A percentile compares a stretch with the other conserved stretches of the same genome.
phyloP scores from a whole-genome alignment of 1,284 basidiomycete species.

The Hemileia vastatrix region DNA sequence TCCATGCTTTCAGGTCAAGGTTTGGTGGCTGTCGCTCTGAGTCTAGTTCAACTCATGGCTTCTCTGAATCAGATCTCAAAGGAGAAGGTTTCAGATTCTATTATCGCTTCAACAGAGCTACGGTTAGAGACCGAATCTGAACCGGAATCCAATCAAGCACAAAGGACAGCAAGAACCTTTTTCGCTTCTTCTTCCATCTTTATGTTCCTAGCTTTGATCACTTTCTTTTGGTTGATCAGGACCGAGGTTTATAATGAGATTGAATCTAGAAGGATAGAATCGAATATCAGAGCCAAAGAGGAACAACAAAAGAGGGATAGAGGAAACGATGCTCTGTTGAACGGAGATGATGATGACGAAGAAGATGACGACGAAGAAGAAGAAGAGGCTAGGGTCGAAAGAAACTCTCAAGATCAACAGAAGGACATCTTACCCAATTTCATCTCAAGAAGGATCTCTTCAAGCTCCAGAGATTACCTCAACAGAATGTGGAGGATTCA shows the following conservation, averaged over 20 bases:
- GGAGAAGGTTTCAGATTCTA: neutral
- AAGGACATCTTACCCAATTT: neutral
- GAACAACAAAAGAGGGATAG: too few relatives aligned
- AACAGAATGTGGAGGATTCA: too few relatives aligned
- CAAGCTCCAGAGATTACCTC: too few relatives aligned
- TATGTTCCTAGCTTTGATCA: neutral
- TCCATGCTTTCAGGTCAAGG: slow-evolving; percentile 38
- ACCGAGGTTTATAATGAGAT: neutral
- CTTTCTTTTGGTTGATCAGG: neutral
- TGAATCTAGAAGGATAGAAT: neutral
- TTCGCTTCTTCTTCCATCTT: too few relatives aligned
- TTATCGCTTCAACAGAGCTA: neutral
- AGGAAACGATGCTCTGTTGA: neutral
- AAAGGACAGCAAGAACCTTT: too few relatives aligned
- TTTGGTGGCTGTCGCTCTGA: slow-evolving; percentile 32
- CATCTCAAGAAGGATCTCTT: neutral
- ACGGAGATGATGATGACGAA: too few relatives aligned
- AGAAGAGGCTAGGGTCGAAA: neutral
- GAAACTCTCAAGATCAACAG: neutral
- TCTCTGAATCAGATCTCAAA: slow-evolving; percentile 11
- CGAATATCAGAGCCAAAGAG: neutral
- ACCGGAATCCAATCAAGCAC: too few relatives aligned
- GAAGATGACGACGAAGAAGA: neutral
- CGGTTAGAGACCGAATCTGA: neutral
- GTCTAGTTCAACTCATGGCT: slow-evolving; percentile 32